Evolutionary conservation across 345 rosid species (phyloP).

Genomic region (Pseudoturritis turrita): DNA sequence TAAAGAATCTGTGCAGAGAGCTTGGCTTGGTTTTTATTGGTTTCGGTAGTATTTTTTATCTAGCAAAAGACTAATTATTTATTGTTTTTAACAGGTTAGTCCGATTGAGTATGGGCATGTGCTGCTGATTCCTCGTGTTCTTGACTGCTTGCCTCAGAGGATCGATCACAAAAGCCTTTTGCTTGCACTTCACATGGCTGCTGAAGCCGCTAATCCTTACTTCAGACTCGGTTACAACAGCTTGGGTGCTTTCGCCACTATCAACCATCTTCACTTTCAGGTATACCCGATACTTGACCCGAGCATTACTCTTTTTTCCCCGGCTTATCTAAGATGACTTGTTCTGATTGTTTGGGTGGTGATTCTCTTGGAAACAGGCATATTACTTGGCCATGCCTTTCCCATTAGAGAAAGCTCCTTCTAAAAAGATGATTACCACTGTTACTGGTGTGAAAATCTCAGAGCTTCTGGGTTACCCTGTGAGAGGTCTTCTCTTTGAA

Average conservation of each 20-base stretch:
- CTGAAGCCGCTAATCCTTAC: constrained; percentile 78
- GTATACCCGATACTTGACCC: constrained; percentile 28
- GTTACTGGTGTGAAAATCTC: constrained; percentile 57
- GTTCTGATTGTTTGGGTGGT: constrained; percentile 2
- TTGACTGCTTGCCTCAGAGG: constrained; percentile 96
- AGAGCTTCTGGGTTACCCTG: constrained; percentile 76
- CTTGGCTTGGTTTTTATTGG: background rate
- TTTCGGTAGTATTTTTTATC: background rate
- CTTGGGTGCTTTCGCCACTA: constrained; percentile 98
- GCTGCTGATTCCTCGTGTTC: constrained; percentile 86
- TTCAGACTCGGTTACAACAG: constrained; percentile 99
- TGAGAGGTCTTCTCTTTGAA: constrained; percentile 86
- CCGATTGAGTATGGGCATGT: constrained; percentile 99
- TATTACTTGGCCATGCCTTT: constrained; percentile 83
- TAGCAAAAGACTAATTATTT: background rate
- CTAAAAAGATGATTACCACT: constrained; percentile 50
- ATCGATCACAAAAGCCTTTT: constrained; percentile 83
- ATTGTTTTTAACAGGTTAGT: constrained; percentile 62
- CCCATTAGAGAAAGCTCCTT: constrained; percentile 83
- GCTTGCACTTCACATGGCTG: constrained; percentile 87
- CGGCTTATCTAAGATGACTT: background rate
- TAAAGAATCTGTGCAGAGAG: constrained; percentile 26
- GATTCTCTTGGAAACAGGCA: constrained; percentile 47
- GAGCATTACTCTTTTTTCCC: background rate
- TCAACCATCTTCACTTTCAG: constrained; percentile 99